Base-by-base conservation (phyloP, 805 yeast species). In the Wickerhamomyces chambardii region DNA sequence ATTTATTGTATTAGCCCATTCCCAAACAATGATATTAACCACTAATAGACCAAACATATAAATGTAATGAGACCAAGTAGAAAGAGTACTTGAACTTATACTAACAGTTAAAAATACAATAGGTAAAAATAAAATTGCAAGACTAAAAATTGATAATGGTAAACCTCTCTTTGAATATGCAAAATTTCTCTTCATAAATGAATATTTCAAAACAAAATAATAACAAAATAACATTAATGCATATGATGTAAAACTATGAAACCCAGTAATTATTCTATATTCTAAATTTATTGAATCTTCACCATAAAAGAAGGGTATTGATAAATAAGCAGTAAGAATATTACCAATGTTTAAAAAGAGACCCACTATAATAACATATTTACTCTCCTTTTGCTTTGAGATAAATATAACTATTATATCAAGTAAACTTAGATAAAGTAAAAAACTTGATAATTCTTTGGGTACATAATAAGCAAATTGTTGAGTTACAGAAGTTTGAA, bases 1-100 rank as follows among this genome's bases (percentile, higher is more conserved):
- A 41, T 71, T 68, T 29, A 77, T 73, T 30, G 74, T 67, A 45
- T 63, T 70, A 9, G 76, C 53, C 80, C 85, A 75, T 54, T 79
- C 85, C 81, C 84, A 78, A 1, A 75, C 63, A 17, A 73, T 61
- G 1, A 78, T 70, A 15, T 69, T 57, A 4, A 75, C 55, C 26
- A 74, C 62, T 14, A 75, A 62, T 32, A 71, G 70, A 6, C 73
- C 46, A 29, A 76, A 63, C 4, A 70, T 60, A 11, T 66, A 46
- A 5, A 71, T 57, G 22, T 63, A 58, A 0, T 68, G 54, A 49
- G 82, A 64, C 64, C 81, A 70, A 12, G 62, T 63, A n/a, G 62
- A 60, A 18, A 67, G 54, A 64, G 67, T 60, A 25, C 50, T 50
- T 17, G 46, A 64, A 29, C 42, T 61, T 24, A 58, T 36, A 15